Conservation (phyloP, 2,329 filamentous ascomycete genomes). For the Corinectria fuckeliana region DNA sequence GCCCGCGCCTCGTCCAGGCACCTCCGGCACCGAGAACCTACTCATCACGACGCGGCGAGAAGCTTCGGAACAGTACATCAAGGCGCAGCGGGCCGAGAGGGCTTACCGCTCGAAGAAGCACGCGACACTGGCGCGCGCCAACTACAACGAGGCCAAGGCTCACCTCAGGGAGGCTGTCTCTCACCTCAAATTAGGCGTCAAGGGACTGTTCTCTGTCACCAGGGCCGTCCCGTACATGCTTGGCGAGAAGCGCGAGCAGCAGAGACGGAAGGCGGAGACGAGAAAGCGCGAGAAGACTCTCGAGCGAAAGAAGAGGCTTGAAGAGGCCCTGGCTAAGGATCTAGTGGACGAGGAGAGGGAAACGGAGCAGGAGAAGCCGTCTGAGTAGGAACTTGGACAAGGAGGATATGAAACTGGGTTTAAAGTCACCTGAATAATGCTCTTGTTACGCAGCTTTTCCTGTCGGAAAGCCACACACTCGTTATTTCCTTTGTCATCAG, state of each 20-base stretch:
- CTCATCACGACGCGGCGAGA: slow-evolving; percentile 47
- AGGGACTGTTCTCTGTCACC: slow-evolving; percentile 42
- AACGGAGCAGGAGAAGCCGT: not conserved
- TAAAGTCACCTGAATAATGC: not conserved
- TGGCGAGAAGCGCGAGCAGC: slow-evolving; percentile 45
- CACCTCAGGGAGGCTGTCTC: slow-evolving; percentile 47
- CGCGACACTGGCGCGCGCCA: slow-evolving; percentile 46
- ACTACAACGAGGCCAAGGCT: slow-evolving; percentile 46
- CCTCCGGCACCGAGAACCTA: slow-evolving; percentile 51
- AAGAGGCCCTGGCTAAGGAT: slow-evolving; percentile 32
- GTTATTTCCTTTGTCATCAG: slow-evolving; percentile 8
- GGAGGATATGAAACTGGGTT: not conserved
- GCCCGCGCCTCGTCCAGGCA: slow-evolving; percentile 43
- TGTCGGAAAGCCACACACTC: slow-evolving; percentile 1
- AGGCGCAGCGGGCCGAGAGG: slow-evolving; percentile 49
- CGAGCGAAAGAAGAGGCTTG: slow-evolving; percentile 38
- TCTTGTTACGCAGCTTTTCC: not conserved
- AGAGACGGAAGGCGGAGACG: slow-evolving; percentile 39
- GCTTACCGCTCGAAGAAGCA: slow-evolving; percentile 51
- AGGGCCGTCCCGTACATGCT: slow-evolving; percentile 45
- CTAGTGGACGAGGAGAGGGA: slow-evolving; percentile 13
- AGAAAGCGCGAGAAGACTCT: slow-evolving; percentile 45
- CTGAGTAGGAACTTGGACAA: not conserved
- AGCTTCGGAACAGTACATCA: slow-evolving; percentile 46
- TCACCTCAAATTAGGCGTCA: slow-evolving; percentile 46